Base-by-base conservation (phyloP, 345 rosid genomes). In the Salix udensis region DNA sequence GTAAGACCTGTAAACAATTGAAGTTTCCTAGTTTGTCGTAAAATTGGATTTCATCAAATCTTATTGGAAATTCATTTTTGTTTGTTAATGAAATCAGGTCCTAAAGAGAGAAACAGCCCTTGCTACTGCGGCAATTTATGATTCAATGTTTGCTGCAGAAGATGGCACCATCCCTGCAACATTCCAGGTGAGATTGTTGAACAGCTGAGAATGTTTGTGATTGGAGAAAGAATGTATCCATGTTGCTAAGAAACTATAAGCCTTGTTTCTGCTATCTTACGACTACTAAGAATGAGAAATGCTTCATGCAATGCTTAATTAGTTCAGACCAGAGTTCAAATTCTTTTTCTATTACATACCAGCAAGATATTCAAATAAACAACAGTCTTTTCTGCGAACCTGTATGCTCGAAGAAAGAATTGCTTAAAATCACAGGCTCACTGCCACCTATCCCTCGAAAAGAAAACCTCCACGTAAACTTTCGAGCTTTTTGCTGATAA, bases 101-200 rank as follows among this genome's bases (percentile, higher is more conserved):
- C 75, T 96, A 55, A 91, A 87, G 74, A 87, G 95, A 52, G 99
- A 93, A 78, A 92, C 99, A 39, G 97, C 96, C 67, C 82, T 96
- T 26, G 98, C 99, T 72, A 89, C 99, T 19, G 96, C 98, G 8
- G 98, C 99, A n/a, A 89, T 96, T 76, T 96, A 96, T 74, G 97
- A 96, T 70, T 88, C 97, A 28, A 89, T 96, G 97, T 93, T 96
- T 74, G 97, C 91, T 23, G 92, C 91, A 61, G 92, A 96, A 62
- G 98, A 96, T 71, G 98, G 99, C 73, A 85, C 89, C 39, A 75
- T 96, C 81, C 99, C 99, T 39, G 98, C 98, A 52, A 93, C 98
- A 62, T 96, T 92, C 79, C 99, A 96, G 97, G 99, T 75, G 36
- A n/a, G 36, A 21, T 67, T 50, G 46, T n/a, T 14, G 40, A 40